Percentiles rank a stretch among this genome's conserved stretches.
Conservation (phyloP, 2,329 filamentous ascomycete genomes). For the Fonsecaea pedrosoi region DNA sequence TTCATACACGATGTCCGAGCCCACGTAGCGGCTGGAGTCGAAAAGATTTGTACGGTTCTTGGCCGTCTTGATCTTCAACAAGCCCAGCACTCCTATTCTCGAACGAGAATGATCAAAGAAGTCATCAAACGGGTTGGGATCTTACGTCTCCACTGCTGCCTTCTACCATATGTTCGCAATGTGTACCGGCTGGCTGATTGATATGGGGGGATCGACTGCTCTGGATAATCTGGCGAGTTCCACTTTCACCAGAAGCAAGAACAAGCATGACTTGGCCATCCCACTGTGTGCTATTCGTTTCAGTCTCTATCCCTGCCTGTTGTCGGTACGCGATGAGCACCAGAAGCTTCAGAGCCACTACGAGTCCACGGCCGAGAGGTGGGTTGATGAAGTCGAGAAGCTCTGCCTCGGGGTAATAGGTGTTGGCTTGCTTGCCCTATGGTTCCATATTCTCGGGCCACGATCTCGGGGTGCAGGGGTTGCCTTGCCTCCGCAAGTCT, state of each 20-base stretch:
- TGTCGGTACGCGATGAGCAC: slow-evolving; percentile 83
- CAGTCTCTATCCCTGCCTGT: slow-evolving; percentile 87
- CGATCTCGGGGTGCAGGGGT: slow-evolving; percentile 41
- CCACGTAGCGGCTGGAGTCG: too few species aligned
- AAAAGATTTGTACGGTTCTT: too few species aligned
- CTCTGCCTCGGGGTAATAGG: slow-evolving; percentile 85
- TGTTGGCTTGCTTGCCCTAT: slow-evolving; percentile 52
- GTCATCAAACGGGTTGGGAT: slow-evolving; percentile 46
- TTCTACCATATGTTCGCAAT: slow-evolving; percentile 96
- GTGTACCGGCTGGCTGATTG: slow-evolving; percentile 86
- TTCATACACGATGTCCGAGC: too few species aligned
- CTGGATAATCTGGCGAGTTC: slow-evolving; percentile 84
- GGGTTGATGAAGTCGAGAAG: slow-evolving; percentile 99
- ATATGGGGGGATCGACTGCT: slow-evolving; percentile 82
- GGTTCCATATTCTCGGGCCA: slow-evolving; percentile 50
- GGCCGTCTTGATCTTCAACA: too few species aligned
- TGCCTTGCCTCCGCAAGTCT: slow-evolving; percentile 44
- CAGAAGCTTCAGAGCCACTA: slow-evolving; percentile 72
- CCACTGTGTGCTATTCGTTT: slow-evolving; percentile 93
- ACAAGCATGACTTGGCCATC: slow-evolving; percentile 78
- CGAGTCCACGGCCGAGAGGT: slow-evolving; percentile 81
- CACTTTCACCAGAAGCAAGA: slow-evolving; percentile 79
- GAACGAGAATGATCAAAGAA: too few species aligned
- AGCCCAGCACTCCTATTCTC: too few species aligned
- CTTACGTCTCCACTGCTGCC: slow-evolving; percentile 74